Evolutionary conservation across 805 yeast genomes (phyloP).

Genomic region (Spathaspora passalidarum): DNA sequence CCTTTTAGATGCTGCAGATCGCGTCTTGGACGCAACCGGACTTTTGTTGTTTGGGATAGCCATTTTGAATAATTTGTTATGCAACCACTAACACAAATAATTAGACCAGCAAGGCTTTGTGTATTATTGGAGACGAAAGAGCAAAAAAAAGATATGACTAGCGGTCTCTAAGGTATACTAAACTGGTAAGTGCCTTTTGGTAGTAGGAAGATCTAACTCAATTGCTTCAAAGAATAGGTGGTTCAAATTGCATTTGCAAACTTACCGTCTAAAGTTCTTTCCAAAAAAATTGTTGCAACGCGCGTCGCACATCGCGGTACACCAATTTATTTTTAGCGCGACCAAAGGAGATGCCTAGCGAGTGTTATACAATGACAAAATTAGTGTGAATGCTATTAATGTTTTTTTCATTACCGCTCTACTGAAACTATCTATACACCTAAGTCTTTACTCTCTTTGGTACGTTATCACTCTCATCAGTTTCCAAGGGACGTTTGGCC

Average conservation of each 20-base stretch:
- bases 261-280: background rate
- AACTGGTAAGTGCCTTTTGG: too few species aligned
- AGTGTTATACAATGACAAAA: background rate
- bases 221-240: background rate
- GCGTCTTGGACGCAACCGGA: background rate
- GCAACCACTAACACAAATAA: background rate
- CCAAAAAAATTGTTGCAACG: background rate
- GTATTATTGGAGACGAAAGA: background rate
- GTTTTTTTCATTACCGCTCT: too few species aligned
- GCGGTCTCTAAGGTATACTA: too few species aligned
- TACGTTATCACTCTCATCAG: background rate
- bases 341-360: background rate
- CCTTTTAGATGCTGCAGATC: background rate
- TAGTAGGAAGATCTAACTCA: background rate
- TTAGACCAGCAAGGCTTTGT: background rate
- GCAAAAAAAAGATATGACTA: too few species aligned
- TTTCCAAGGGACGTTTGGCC: conserved; percentile 2
- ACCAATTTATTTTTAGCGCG: background rate
- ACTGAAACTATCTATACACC: too few species aligned
- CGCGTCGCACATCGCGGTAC: background rate
- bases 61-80: background rate
- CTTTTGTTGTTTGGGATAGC: background rate
- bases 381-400: too few species aligned
- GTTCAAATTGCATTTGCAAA: background rate
- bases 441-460: conserved; percentile 5